Conservation (phyloP, 768 basidiomycete genomes). For the Rhizopogon rudus region DNA sequence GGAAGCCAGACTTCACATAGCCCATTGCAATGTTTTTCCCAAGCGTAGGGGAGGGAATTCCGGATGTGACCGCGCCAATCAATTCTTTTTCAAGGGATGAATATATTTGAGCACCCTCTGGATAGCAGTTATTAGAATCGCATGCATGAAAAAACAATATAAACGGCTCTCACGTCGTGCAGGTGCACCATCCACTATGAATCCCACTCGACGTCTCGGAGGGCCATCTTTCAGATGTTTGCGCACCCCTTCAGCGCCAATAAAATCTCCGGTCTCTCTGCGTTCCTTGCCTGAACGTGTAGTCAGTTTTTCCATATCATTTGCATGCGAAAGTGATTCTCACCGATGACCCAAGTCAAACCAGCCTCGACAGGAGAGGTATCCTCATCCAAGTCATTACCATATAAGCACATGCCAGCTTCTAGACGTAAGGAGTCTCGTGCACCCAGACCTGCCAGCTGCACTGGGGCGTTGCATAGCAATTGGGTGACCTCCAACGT, state of each 20-base stretch:
- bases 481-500: constrained; percentile 65
- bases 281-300: constrained; percentile 69
- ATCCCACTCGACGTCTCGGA: constrained; percentile 70
- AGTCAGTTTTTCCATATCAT: neutral
- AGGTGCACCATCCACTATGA: constrained; percentile 79
- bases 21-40: constrained; percentile 96
- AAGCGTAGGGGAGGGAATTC: constrained; percentile 90
- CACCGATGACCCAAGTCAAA: constrained; percentile 90
- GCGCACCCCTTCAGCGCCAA: constrained; percentile 71
- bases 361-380: constrained; percentile 90
- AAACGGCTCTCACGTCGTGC: constrained; percentile 59
- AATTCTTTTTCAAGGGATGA: constrained; percentile 46
- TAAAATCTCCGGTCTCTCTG: constrained; percentile 63
- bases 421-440: constrained; percentile 93
- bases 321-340: constrained; percentile 16
- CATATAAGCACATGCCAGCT: constrained; percentile 96
- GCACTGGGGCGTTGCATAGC: constrained; percentile 60
- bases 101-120: constrained; percentile 79
- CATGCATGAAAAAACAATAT: neutral
- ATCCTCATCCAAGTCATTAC: constrained; percentile 86
- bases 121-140: constrained; percentile 1
- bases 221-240: constrained; percentile 80
- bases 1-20: constrained; percentile 74
- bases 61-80: constrained; percentile 85
- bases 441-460: constrained; percentile 86